A percentile compares a stretch with the other conserved stretches of the same genome.
These are phyloP conservation scores for Cryptosporidium andersoni DNA, from an alignment of 169 alveolate genomes.

Conservation along the genomic window DNA sequence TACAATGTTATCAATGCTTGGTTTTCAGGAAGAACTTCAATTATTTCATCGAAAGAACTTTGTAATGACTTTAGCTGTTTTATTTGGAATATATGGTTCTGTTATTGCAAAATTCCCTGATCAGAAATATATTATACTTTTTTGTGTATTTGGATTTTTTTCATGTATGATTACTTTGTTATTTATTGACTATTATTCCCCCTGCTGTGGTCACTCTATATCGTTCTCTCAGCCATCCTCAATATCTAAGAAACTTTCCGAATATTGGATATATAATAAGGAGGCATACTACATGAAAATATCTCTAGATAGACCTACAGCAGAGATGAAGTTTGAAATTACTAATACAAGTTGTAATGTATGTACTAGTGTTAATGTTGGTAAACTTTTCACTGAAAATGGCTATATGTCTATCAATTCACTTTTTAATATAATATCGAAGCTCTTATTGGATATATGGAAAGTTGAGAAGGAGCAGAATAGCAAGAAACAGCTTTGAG, in stretches of 20 bases:
- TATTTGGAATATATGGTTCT: slow-evolving; percentile 50
- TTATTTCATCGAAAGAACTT: slow-evolving; percentile 41
- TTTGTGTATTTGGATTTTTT: slow-evolving; percentile 55
- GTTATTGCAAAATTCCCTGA: slow-evolving; percentile 37
- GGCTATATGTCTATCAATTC: slow-evolving; percentile 36
- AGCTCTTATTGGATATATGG: slow-evolving; percentile 23
- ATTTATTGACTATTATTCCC: slow-evolving; percentile 20
- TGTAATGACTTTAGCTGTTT: slow-evolving; percentile 38
- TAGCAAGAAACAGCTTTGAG: no score
- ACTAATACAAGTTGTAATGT: slow-evolving; percentile 5
- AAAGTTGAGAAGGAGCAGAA: background rate
- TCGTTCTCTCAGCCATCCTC: slow-evolving; percentile 6
- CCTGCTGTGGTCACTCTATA: slow-evolving; percentile 30
- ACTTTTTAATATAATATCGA: slow-evolving; percentile 26
- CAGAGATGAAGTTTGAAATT: slow-evolving; percentile 11
- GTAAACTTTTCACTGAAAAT: slow-evolving; percentile 35
- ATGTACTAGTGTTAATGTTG: slow-evolving; percentile 5
- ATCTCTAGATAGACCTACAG: slow-evolving; percentile 23
- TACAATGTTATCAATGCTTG: slow-evolving; percentile 26
- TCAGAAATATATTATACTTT: slow-evolving; percentile 11
- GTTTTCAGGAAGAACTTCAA: slow-evolving; percentile 44
- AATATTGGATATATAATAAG: slow-evolving; percentile 36
- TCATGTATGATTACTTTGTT: slow-evolving; percentile 22
- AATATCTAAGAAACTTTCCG: background rate
- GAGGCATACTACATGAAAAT: slow-evolving; percentile 44